Percentiles rank a stretch among this genome's conserved stretches.
Conservation (phyloP, 2,329 filamentous ascomycete species). For the Trichoderma lentiforme region DNA sequence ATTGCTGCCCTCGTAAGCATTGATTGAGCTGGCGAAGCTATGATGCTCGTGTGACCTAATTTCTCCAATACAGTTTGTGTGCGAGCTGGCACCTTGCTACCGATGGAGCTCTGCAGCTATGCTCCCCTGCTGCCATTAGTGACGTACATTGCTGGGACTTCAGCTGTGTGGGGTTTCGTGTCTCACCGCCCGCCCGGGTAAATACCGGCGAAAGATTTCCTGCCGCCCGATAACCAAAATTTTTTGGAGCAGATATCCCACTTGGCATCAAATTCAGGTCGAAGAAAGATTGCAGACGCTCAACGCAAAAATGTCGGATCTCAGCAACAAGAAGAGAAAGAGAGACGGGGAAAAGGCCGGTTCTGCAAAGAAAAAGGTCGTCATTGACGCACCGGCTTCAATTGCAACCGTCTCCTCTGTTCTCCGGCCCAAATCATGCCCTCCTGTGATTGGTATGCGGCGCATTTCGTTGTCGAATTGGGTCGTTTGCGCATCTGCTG, state of each 20-base stretch:
- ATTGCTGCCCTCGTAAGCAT: neutral
- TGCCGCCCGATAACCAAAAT: slow-evolving; percentile 28
- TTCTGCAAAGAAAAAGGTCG: slow-evolving; percentile 52
- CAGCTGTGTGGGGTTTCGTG: neutral
- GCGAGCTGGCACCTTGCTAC: neutral
- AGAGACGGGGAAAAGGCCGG: slow-evolving; percentile 40
- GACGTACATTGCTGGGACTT: slow-evolving; percentile 7
- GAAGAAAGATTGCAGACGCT: neutral
- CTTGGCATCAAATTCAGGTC: slow-evolving; percentile 8
- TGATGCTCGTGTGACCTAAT: slow-evolving; percentile 4
- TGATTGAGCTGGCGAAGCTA: neutral
- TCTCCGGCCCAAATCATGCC: slow-evolving; percentile 43
- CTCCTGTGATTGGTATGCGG: slow-evolving; percentile 52
- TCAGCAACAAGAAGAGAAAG: slow-evolving; percentile 53
- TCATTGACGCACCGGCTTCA: slow-evolving; percentile 40
- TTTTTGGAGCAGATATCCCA: slow-evolving; percentile 29
- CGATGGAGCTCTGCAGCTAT: slow-evolving; percentile 17
- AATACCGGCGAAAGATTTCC: slow-evolving; percentile 26
- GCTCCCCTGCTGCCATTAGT: slow-evolving; percentile 5
- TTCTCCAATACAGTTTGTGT: slow-evolving; percentile 6
- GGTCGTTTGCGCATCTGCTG: slow-evolving; percentile 16
- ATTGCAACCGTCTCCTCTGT: slow-evolving; percentile 47
- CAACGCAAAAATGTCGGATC: slow-evolving; percentile 35
- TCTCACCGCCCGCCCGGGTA: slow-evolving; percentile 27
- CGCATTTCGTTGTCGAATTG: neutral